Conservation (phyloP, 2,329 filamentous ascomycete genomes). For the Penicillium sp. region DNA sequence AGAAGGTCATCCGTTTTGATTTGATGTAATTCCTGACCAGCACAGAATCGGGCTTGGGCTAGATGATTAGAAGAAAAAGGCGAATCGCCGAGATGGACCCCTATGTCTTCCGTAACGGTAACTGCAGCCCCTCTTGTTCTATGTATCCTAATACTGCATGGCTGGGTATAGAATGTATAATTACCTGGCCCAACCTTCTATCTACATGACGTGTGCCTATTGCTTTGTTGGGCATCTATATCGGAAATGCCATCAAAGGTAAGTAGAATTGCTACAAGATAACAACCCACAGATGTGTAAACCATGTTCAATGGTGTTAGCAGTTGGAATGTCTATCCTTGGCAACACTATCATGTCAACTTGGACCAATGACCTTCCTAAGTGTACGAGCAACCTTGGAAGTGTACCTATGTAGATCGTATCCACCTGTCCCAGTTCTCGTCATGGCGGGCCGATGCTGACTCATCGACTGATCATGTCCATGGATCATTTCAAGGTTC, state of each 20-base stretch:
- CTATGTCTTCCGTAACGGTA: not conserved
- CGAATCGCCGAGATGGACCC: not conserved
- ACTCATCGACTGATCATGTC: constrained; percentile 7
- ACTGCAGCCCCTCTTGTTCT: not conserved
- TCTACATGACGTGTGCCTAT: not conserved
- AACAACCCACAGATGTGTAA: not conserved
- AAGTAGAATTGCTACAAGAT: not conserved
- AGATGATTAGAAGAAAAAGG: too few relatives aligned
- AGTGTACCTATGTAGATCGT: too few relatives aligned
- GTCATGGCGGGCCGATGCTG: not conserved
- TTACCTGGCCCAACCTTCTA: not conserved
- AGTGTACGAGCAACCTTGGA: too few relatives aligned
- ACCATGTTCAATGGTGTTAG: not conserved
- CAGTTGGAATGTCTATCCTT: not conserved
- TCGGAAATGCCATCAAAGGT: not conserved
- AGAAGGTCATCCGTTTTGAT: not conserved
- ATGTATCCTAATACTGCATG: not conserved
- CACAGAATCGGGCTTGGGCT: too few relatives aligned
- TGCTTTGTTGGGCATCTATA: not conserved
- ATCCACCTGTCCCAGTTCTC: not conserved
- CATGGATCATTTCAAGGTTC: not conserved
- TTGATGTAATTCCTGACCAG: too few relatives aligned
- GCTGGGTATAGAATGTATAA: not conserved
- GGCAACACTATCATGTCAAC: not conserved
- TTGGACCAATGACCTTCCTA: not conserved